Percentiles rank a stretch among this genome's conserved stretches.
These are phyloP conservation scores for Entamoeba invadens DNA, from an alignment of 208 protist genomes.

Conservation along the genomic window DNA sequence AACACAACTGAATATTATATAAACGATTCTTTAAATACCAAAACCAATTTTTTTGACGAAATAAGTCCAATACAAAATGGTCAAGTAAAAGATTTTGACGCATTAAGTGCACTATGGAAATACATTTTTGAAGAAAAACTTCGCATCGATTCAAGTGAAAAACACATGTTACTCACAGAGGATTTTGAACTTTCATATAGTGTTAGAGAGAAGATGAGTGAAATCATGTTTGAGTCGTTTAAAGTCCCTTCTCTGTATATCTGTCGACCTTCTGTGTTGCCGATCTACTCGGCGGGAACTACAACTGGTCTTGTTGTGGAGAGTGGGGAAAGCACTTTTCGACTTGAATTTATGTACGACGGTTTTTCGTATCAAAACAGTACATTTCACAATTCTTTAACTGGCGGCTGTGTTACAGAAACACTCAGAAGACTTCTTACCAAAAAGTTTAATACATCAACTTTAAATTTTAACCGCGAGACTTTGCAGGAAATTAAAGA, in stretches of 20 bases:
- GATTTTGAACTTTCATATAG: constrained; percentile 63
- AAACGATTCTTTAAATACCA: constrained; percentile 21
- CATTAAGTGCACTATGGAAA: constrained; percentile 60
- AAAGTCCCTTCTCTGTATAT: constrained; percentile 42
- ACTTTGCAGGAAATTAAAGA: constrained; percentile 61
- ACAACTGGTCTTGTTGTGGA: constrained; percentile 67
- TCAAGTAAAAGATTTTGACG: constrained; percentile 19
- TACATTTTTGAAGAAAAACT: constrained; percentile 95
- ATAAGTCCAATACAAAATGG: constrained; percentile 32
- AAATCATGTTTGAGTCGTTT: constrained; percentile 25
- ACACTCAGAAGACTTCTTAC: constrained; percentile 46
- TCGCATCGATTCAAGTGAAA: constrained; percentile 78
- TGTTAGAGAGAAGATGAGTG: constrained; percentile 52
- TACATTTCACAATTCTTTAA: constrained; percentile 50
- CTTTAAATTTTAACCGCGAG: constrained; percentile 48
- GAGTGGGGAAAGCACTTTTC: constrained; percentile 67
- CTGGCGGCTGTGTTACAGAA: constrained; percentile 55
- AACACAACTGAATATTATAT: constrained; percentile 17
- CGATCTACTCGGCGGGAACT: constrained; percentile 26
- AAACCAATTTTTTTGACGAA: constrained; percentile 17
- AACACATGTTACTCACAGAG: constrained; percentile 76
- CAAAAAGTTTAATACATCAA: constrained; percentile 39
- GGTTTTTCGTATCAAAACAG: constrained; percentile 52
- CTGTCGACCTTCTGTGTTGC: constrained; percentile 21
- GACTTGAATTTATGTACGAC: constrained; percentile 72